These are phyloP conservation scores for Pterocarpus santalinus DNA, from an alignment of 306 rosid species.

Conservation along the genomic window DNA sequence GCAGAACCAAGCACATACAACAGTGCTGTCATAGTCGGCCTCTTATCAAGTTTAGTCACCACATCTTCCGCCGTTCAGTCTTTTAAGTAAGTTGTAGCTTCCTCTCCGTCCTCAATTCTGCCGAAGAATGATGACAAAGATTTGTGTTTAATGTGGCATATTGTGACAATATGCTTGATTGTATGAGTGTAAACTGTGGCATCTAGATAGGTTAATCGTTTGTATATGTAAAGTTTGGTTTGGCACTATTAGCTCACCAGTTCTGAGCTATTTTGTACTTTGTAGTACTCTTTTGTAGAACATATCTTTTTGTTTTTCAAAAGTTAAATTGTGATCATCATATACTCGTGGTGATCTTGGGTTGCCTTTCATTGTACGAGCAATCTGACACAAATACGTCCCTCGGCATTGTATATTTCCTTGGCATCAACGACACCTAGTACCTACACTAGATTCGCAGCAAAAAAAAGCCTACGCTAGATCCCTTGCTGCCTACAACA, in stretches of 20 bases:
- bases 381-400: slow-evolving; percentile 22
- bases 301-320: neutral
- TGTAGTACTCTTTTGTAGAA: slow-evolving; percentile 29
- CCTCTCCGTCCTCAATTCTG: slow-evolving; percentile 12
- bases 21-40: slow-evolving; percentile 85
- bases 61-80: slow-evolving; percentile 82
- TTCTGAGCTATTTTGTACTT: slow-evolving; percentile 37
- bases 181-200: slow-evolving; percentile 35
- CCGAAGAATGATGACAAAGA: neutral
- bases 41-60: slow-evolving; percentile 91
- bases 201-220: slow-evolving; percentile 37
- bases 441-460: neutral
- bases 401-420: slow-evolving; percentile 19
- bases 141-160: slow-evolving; percentile 41
- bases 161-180: slow-evolving; percentile 26
- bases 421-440: neutral
- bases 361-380: slow-evolving; percentile 31
- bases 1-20: slow-evolving; percentile 94
- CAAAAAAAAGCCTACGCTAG: neutral
- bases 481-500: neutral
- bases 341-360: slow-evolving; percentile 26
- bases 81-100: slow-evolving; percentile 54
- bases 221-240: slow-evolving; percentile 42
- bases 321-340: neutral
- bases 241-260: slow-evolving; percentile 39